Evolutionary conservation across 2,329 filamentous ascomycete species (phyloP).

Genomic region (Daldinia sp.): DNA sequence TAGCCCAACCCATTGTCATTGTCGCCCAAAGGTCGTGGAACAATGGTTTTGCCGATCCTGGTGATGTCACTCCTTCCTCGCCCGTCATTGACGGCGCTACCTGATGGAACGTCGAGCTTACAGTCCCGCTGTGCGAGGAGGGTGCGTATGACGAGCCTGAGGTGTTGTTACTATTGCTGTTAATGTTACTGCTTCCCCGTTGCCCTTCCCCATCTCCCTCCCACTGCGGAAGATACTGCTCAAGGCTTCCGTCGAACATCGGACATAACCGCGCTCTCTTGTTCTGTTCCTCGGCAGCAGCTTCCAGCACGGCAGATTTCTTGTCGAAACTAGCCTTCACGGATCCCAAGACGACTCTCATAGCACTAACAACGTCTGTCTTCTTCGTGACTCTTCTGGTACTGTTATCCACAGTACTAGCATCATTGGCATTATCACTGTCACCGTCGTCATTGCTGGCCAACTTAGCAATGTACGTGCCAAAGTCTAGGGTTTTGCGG

Average conservation of each 20-base stretch:
- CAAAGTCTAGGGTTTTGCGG: slow-evolving; percentile 56
- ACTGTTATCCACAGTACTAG: slow-evolving; percentile 8
- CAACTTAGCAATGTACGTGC: slow-evolving; percentile 55
- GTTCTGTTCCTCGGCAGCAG: slow-evolving; percentile 29
- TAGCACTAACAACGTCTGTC: slow-evolving; percentile 60
- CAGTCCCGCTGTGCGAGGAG: slow-evolving; percentile 1
- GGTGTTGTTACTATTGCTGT: slow-evolving; percentile 9
- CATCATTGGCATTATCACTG: not conserved
- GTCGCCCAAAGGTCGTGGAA: slow-evolving; percentile 62
- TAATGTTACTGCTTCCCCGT: slow-evolving; percentile 36
- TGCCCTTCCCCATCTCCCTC: slow-evolving; percentile 57
- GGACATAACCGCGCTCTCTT: slow-evolving; percentile 56
- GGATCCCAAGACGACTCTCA: slow-evolving; percentile 60
- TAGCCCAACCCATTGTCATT: slow-evolving; percentile 61
- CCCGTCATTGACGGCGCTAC: not conserved
- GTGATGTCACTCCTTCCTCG: not conserved
- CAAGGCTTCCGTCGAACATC: slow-evolving; percentile 64
- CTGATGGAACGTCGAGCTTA: too few species aligned
- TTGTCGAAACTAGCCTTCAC: slow-evolving; percentile 61
- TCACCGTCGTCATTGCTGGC: slow-evolving; percentile 39
- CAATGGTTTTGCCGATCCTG: slow-evolving; percentile 40
- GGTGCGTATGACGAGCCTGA: slow-evolving; percentile 2
- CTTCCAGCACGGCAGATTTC: slow-evolving; percentile 54
- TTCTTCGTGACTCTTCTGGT: slow-evolving; percentile 44
- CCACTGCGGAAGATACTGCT: slow-evolving; percentile 61